Conservation (phyloP, 1,284 basidiomycete species). For the Apiotrichum porosum region DNA sequence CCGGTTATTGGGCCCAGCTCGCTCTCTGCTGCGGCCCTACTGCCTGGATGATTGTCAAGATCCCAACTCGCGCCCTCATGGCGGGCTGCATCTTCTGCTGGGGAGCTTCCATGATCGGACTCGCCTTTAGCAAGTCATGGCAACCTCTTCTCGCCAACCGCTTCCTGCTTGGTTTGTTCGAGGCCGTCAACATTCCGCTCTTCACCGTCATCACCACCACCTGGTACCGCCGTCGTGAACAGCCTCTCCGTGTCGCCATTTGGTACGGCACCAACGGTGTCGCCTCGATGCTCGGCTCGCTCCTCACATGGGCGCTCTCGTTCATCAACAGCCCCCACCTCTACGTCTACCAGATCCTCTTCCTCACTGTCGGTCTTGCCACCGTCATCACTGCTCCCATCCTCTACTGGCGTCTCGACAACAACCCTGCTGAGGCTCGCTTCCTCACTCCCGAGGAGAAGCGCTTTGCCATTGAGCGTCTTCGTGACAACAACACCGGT, state of each 20-base stretch:
- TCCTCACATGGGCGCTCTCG: slow-evolving; percentile 27
- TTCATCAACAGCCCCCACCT: slow-evolving; percentile 23
- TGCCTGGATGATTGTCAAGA: slow-evolving; percentile 41
- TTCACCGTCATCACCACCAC: slow-evolving; percentile 48
- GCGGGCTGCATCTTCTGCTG: slow-evolving; percentile 36
- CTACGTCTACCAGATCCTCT: slow-evolving; percentile 36
- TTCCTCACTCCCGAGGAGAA: slow-evolving; percentile 36
- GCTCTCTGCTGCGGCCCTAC: slow-evolving; percentile 34
- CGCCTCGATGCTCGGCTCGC: slow-evolving; percentile 27
- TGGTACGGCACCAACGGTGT: slow-evolving; percentile 30
- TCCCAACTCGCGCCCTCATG: slow-evolving; percentile 39
- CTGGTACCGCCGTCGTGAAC: slow-evolving; percentile 49
- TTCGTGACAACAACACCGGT: slow-evolving; percentile 44
- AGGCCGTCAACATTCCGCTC: slow-evolving; percentile 45
- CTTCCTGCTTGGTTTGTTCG: slow-evolving; percentile 47
- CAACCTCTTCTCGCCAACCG: slow-evolving; percentile 33
- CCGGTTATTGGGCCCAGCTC: slow-evolving; percentile 21
- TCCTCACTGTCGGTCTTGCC: slow-evolving; percentile 43
- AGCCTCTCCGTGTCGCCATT: slow-evolving; percentile 35
- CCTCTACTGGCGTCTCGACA: slow-evolving; percentile 34
- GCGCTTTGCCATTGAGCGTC: slow-evolving; percentile 41
- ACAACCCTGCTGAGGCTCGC: slow-evolving; percentile 36
- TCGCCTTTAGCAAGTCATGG: slow-evolving; percentile 22
- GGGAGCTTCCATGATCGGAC: slow-evolving; percentile 29
- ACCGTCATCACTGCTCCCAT: slow-evolving; percentile 44